Base-by-base conservation (phyloP, 192 early-diverging fungal genomes). In the Coemansia sp. region DNA sequence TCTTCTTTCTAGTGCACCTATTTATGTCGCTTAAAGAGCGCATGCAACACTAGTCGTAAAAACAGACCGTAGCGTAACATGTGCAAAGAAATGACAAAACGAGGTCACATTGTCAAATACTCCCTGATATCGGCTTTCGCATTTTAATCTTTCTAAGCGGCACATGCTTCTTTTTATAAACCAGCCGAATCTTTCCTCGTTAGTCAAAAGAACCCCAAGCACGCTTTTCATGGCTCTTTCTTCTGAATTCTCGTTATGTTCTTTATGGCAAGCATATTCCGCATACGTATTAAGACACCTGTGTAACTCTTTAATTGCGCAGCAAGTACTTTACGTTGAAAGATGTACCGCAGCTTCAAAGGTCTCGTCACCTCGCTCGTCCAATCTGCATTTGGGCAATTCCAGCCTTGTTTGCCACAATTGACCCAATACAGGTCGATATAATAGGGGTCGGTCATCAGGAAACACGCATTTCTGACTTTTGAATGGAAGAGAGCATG, bases 71-170 rank as follows among this genome's bases (percentile, higher is more conserved):
- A 18, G 35, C 51, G 51, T 26, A 53, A 53, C 51, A 26, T 53
- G 51, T 53, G 23, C 51, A 53, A 53, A 53, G 51, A 23, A 6
- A 7, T 53, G 51, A 26, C 51, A 53, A 26, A 53, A 53, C 12
- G 57, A 38, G 57, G 57, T 59, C 57, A 59, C 57, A 59, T 59
- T 59, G 23, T 53, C 51, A 53, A 53, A 26, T 21, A 53, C 24
- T 26, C 7, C 51, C 20, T 8, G 9, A 53, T 53, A 14, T 53
- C 51, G 43, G 65, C 16, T 59, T 62, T 62, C 36, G 15, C 11
- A 16, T 61, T 61, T 43, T 44, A 12, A 35, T 61, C 43, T 43
- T 61, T 24, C 10, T 53, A 30, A 66, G 20, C 39, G 39, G 39
- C 39, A 26, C 24, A 59, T 51, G 21, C 12, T 53, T 7, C 23